phyloP scores from a whole-genome alignment of 2,329 filamentous ascomycete genomes.

The Trichoderma sp. region DNA sequence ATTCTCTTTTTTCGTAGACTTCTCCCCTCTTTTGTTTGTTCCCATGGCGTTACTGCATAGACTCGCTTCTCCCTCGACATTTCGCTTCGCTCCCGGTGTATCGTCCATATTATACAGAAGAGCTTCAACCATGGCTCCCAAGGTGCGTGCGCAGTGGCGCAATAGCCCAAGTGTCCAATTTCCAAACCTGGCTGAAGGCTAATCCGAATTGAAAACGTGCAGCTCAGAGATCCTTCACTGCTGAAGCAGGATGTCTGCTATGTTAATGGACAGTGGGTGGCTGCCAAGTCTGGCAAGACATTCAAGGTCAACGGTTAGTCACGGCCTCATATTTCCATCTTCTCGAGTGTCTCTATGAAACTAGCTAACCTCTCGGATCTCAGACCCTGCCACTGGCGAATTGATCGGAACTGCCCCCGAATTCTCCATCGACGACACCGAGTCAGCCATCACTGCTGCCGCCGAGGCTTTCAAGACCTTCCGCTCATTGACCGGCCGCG shows the following conservation, averaged over 20 bases:
- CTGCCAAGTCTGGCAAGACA: constrained; percentile 82
- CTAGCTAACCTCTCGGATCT: background rate
- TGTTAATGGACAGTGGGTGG: constrained; percentile 91
- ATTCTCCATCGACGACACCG: constrained; percentile 75
- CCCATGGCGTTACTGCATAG: constrained; percentile 37
- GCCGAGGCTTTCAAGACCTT: constrained; percentile 72
- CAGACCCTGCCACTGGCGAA: constrained; percentile 80
- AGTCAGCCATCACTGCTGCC: constrained; percentile 82
- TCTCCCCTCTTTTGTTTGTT: background rate
- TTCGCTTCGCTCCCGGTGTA: constrained; percentile 35
- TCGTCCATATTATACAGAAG: constrained; percentile 36
- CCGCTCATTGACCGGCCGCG: constrained; percentile 69
- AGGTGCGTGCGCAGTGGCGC: constrained; percentile 34
- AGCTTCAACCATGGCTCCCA: constrained; percentile 52
- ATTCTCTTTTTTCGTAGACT: background rate
- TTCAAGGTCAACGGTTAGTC: constrained; percentile 76
- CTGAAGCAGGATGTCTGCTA: constrained; percentile 82
- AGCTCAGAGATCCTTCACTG: constrained; percentile 79
- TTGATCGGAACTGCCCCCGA: constrained; percentile 84
- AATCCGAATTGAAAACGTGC: background rate
- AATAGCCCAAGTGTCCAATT: background rate
- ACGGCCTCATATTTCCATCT: no score
- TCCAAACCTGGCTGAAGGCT: background rate
- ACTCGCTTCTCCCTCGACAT: constrained; percentile 33
- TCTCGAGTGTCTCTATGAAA: background rate